Evolutionary conservation across 208 protist species (phyloP), one percentile per base, ranked within the genome.

Genomic region (Acanthamoeba royreba): DNA sequence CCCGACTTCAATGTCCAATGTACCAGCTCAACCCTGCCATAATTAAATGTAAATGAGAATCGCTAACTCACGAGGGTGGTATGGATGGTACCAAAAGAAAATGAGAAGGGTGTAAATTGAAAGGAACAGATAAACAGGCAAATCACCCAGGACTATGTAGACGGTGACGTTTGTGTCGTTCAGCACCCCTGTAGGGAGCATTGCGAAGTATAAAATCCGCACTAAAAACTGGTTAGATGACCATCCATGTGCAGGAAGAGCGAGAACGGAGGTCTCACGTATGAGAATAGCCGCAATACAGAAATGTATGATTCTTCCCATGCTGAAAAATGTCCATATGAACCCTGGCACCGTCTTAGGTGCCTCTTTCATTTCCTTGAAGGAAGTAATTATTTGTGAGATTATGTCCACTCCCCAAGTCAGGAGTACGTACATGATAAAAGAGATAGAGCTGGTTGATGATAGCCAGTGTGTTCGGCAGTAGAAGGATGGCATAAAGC

Each of bases 381-480:
- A 46, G 40, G 19, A 43, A 49, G 42, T 1, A 47, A 2, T 4
- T 13, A 52, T 79, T 1, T 22, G 46, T 47, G 22, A 49, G 55
- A 8, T 22, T 9, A 22, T 31, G 9, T 31, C 19, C 9, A 19
- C n/a, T 7, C 22, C 53, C 2, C 22, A n/a, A n/a, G 22, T n/a
- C 9, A 0, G 52, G 52, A 17, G 17, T 77, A 13, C 69, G 69
- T 53, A 85, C 74, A 45, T 85, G 53, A 55, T 53, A 55, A 45
- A 38, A 85, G 74, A 85, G 74, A 40, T 45, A 85, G 74, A 85
- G 38, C 74, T 85, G 74, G 42, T 85, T 85, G 74, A 35, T 9
- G 43, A 85, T 85, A 45, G 74, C 74, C 74, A 85, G 74, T 28
- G 74, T 85, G 43, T 85, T 85, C 43, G 74, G 74, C n/a, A 85